Evolutionary conservation across 2,329 filamentous ascomycete species (phyloP).

Genomic region (Thielaviopsis populi): DNA sequence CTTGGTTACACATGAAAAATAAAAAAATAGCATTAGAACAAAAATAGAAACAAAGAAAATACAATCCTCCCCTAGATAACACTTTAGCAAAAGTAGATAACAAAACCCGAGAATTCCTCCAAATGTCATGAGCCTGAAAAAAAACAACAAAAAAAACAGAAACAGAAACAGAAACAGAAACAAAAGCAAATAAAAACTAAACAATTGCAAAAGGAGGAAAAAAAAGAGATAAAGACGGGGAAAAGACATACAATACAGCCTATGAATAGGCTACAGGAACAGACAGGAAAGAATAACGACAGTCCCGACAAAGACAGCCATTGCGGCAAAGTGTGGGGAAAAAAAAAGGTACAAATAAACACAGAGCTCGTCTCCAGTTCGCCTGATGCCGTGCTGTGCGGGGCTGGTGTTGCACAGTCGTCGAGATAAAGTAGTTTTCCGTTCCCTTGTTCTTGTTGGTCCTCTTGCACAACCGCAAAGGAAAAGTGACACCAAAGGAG

Average conservation of each 20-base stretch:
- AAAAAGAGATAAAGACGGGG: not conserved
- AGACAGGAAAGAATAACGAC: not conserved
- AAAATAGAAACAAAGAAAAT: not conserved
- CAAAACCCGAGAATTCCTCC: not conserved
- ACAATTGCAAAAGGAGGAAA: not conserved
- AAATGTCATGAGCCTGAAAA: not conserved
- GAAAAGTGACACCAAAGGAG: not conserved
- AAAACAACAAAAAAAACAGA: not conserved
- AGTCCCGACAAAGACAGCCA: not conserved
- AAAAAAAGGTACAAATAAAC: not conserved
- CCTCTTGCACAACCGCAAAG: not conserved
- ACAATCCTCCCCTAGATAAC: not conserved
- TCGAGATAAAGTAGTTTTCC: not conserved
- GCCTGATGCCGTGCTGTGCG: not conserved
- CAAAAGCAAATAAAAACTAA: not conserved
- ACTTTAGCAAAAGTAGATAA: not conserved
- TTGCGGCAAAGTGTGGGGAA: not conserved
- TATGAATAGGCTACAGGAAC: not conserved
- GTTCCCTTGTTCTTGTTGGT: not conserved
- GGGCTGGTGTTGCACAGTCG: not conserved
- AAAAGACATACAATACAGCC: not conserved
- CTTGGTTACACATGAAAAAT: not conserved
- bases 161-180: not conserved
- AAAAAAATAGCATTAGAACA: not conserved
- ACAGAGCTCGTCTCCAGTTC: not conserved